These are phyloP conservation scores for Isabelozyma pseudorhagii DNA, from an alignment of 805 yeast genomes.

Conservation along the genomic window DNA sequence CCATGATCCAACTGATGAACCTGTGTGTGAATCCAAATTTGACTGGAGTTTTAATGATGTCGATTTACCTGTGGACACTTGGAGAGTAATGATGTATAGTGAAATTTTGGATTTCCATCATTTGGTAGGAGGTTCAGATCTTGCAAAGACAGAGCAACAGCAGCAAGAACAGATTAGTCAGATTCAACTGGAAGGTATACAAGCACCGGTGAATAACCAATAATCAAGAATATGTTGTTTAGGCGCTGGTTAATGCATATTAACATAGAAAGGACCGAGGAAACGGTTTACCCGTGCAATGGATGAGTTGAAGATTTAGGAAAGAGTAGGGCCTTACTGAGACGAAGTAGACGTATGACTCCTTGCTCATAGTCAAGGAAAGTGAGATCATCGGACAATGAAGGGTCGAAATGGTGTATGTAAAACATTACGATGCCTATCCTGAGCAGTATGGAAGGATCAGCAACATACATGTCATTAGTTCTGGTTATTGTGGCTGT, in stretches of 20 bases:
- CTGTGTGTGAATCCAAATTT: slow-evolving; percentile 85
- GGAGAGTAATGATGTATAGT: slow-evolving; percentile 99
- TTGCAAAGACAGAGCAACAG: slow-evolving; percentile 11
- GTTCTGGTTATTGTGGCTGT: too few relatives aligned
- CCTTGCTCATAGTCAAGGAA: too few relatives aligned
- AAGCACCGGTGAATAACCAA: slow-evolving; percentile 15
- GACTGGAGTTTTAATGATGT: slow-evolving; percentile 99
- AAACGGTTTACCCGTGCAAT: background rate
- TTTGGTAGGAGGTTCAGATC: slow-evolving; percentile 49
- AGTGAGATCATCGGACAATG: too few relatives aligned
- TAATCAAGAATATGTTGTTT: background rate
- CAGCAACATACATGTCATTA: too few relatives aligned
- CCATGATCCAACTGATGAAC: slow-evolving; percentile 97
- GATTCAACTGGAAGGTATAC: slow-evolving; percentile 25
- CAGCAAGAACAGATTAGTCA: slow-evolving; percentile 21
- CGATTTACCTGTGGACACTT: slow-evolving; percentile 93
- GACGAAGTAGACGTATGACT: too few relatives aligned
- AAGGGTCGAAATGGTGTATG: too few relatives aligned
- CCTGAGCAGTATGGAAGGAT: too few relatives aligned
- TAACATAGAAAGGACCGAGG: too few relatives aligned
- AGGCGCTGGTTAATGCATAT: background rate
- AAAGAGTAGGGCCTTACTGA: too few relatives aligned
- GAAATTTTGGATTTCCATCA: slow-evolving; percentile 96
- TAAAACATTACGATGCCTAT: too few relatives aligned
- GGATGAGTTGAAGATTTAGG: background rate